Conservation (phyloP, 805 yeast species). For the Komagataella populi region DNA sequence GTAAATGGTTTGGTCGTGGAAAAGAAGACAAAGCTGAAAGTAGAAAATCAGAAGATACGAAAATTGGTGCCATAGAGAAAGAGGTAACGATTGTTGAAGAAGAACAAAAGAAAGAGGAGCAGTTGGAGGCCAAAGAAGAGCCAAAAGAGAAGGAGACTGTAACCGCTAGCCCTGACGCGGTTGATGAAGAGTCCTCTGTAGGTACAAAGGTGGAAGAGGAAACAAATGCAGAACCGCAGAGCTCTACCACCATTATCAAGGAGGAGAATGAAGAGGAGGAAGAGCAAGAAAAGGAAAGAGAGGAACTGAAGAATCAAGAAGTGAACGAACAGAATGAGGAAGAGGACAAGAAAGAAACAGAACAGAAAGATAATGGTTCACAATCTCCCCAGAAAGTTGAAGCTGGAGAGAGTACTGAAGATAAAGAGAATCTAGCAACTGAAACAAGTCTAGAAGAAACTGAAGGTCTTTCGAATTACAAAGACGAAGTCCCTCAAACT, state of each 20-base stretch:
- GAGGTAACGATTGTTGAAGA: neutral
- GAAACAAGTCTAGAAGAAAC: neutral
- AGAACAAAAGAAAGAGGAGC: slow-evolving; percentile 2
- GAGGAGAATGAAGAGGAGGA: neutral
- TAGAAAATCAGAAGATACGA: slow-evolving; percentile 6
- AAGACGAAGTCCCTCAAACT: neutral
- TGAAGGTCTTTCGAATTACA: neutral
- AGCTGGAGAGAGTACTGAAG: neutral
- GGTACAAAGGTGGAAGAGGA: neutral
- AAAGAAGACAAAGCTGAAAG: slow-evolving; percentile 2
- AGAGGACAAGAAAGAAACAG: neutral
- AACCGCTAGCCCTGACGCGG: neutral
- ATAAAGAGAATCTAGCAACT: neutral
- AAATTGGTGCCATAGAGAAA: neutral
- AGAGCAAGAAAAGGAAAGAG: neutral
- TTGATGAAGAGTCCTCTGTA: neutral
- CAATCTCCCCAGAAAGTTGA: neutral
- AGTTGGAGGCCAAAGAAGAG: slow-evolving; percentile 1
- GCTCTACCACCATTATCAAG: neutral
- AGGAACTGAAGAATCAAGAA: neutral
- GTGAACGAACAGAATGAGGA: neutral
- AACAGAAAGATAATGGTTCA: too few species aligned
- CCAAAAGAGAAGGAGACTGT: neutral
- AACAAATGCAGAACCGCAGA: neutral
- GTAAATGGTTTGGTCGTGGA: neutral